phyloP scores from a whole-genome alignment of 2,329 filamentous ascomycete genomes.

The Diplodia intermedia region DNA sequence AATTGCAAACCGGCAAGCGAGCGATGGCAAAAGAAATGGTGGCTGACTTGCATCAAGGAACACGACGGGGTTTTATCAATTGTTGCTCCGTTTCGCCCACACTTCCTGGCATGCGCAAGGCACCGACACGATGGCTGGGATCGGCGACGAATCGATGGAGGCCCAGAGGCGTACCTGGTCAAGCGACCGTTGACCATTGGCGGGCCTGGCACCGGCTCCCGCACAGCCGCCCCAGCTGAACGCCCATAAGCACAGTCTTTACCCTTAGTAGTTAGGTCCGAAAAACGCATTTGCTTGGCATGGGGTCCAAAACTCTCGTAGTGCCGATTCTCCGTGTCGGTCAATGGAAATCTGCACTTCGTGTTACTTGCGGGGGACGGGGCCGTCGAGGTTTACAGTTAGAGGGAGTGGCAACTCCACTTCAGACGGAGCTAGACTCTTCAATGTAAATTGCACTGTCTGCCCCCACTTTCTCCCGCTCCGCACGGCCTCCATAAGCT shows the following conservation, averaged over 20 bases:
- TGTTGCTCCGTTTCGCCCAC: background rate
- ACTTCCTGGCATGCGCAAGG: background rate
- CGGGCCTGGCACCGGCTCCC: background rate
- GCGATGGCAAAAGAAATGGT: background rate
- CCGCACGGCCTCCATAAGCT: background rate
- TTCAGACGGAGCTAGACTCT: background rate
- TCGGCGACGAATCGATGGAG: background rate
- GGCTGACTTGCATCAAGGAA: background rate
- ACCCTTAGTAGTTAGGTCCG: background rate
- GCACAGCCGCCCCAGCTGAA: constrained; percentile 14
- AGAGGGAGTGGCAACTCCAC: background rate
- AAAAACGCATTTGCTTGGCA: background rate
- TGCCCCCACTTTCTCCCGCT: background rate
- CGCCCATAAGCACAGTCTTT: background rate
- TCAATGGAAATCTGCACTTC: background rate
- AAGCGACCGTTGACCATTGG: background rate
- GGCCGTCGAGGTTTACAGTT: background rate
- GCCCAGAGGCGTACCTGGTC: background rate
- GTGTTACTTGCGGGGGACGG: background rate
- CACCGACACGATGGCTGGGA: background rate
- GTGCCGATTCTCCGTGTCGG: background rate
- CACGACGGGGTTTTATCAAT: background rate
- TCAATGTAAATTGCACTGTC: background rate
- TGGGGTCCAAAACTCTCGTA: constrained; percentile 17
- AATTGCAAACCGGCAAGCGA: background rate